phyloP scores from a whole-genome alignment of 2,329 filamentous ascomycete species.

The Pleomassaria siparia region DNA sequence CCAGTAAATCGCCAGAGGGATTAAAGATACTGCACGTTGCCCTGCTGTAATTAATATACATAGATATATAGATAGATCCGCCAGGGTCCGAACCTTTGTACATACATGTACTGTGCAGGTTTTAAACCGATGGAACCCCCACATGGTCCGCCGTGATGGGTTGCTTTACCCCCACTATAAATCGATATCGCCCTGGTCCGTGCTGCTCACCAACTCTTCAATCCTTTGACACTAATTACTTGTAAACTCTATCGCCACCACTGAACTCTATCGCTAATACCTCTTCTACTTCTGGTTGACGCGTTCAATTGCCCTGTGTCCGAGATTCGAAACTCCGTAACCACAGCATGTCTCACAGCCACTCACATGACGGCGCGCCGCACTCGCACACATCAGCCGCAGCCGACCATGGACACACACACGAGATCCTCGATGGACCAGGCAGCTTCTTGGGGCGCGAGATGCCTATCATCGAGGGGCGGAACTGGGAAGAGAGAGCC shows the following conservation, averaged over 20 bases:
- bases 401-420: conserved; percentile 85
- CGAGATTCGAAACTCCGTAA: not conserved
- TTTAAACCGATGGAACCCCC: not conserved
- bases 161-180: not conserved
- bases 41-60: no score
- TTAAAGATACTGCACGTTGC: no score
- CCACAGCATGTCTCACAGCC: conserved; percentile 32
- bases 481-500: conserved; percentile 83
- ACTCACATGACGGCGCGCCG: conserved; percentile 41
- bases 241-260: not conserved
- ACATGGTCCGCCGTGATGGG: not conserved
- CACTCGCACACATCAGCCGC: conserved; percentile 53
- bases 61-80: no score
- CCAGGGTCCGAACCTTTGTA: no score
- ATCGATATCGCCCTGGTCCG: no score
- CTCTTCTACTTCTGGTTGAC: not conserved
- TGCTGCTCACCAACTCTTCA: no score
- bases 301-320: not conserved
- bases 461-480: conserved; percentile 88
- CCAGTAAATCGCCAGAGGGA: no score
- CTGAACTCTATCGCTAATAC: not conserved
- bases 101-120: no score
- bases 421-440: conserved; percentile 92
- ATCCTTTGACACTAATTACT: conserved; percentile 6
- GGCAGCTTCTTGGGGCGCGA: conserved; percentile 88